Percentiles rank a stretch among this genome's conserved stretches.
Evolutionary conservation across 805 yeast genomes (phyloP).

Genomic region (Brettanomyces anomalus): DNA sequence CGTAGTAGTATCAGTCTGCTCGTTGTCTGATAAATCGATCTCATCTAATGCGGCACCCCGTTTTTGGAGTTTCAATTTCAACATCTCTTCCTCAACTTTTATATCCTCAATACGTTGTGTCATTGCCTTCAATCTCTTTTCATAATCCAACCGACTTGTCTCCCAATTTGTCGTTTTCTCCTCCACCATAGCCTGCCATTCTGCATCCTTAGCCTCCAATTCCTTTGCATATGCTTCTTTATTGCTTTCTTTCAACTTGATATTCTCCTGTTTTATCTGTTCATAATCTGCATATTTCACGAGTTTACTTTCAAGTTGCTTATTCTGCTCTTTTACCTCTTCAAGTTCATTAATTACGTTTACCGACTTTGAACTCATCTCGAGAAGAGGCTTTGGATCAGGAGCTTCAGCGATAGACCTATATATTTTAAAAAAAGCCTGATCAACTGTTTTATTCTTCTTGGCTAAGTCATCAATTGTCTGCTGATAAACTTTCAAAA

Average conservation of each 20-base stretch:
- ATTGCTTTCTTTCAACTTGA: slow-evolving; percentile 43
- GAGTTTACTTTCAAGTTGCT: slow-evolving; percentile 46
- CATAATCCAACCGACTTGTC: slow-evolving; percentile 34
- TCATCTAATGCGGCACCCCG: slow-evolving; percentile 35
- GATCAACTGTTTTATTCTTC: slow-evolving; percentile 68
- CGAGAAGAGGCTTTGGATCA: slow-evolving; percentile 79
- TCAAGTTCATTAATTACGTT: slow-evolving; percentile 38
- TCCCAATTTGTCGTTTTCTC: slow-evolving; percentile 69
- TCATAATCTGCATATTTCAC: slow-evolving; percentile 72
- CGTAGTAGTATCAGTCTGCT: slow-evolving; percentile 12
- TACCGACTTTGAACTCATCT: slow-evolving; percentile 58
- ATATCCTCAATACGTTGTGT: slow-evolving; percentile 54
- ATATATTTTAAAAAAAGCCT: slow-evolving; percentile 65
- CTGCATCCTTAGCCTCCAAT: slow-evolving; percentile 56
- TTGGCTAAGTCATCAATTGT: slow-evolving; percentile 80
- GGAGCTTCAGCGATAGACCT: slow-evolving; percentile 80
- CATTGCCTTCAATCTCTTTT: slow-evolving; percentile 42
- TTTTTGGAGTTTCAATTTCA: slow-evolving; percentile 46
- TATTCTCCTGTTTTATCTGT: slow-evolving; percentile 52
- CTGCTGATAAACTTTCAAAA: slow-evolving; percentile 72
- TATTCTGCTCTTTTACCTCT: slow-evolving; percentile 41
- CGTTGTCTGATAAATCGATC: slow-evolving; percentile 20
- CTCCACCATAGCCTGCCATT: slow-evolving; percentile 54
- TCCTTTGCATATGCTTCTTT: slow-evolving; percentile 46
- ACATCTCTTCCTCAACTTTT: slow-evolving; percentile 54